phyloP scores from a whole-genome alignment of 148 eudicot species.

The Tetragonia tetragonoides region DNA sequence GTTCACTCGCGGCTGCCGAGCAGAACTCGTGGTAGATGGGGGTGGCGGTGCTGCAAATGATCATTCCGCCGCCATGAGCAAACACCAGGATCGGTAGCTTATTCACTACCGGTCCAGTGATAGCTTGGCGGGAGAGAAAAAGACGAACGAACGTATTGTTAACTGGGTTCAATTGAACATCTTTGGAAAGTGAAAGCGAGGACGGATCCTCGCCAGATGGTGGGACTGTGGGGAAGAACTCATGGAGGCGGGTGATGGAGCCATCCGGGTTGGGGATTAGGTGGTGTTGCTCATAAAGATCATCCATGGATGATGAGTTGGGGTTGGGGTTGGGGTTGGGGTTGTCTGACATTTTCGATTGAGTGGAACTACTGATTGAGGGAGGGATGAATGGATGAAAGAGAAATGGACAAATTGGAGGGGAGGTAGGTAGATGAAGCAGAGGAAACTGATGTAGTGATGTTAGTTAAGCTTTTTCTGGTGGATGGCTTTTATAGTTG shows the following conservation, averaged over 20 bases:
- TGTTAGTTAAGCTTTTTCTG: too few species aligned
- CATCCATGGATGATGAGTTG: background rate
- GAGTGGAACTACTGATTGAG: too few species aligned
- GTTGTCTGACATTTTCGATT: too few species aligned
- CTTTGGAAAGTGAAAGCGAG: slow-evolving; percentile 24
- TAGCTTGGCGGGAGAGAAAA: slow-evolving; percentile 19
- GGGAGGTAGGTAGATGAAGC: too few species aligned
- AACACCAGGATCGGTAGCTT: slow-evolving; percentile 28
- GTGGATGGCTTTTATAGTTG: too few species aligned
- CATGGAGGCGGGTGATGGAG: slow-evolving; percentile 24
- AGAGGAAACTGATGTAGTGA: too few species aligned
- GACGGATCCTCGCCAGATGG: background rate
- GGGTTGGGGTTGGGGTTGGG: too few species aligned
- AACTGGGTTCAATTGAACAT: slow-evolving; percentile 24
- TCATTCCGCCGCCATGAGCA: slow-evolving; percentile 37
- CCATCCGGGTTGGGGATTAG: slow-evolving; percentile 30
- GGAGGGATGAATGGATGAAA: too few species aligned
- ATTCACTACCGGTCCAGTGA: background rate
- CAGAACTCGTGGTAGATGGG: slow-evolving; percentile 22
- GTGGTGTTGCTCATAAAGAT: slow-evolving; percentile 25
- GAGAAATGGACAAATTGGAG: too few species aligned
- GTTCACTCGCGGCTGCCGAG: slow-evolving; percentile 18
- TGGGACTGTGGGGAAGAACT: background rate
- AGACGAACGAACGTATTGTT: background rate
- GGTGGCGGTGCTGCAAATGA: slow-evolving; percentile 20